These are phyloP conservation scores for Phylloporus rhodoxanthus DNA, from an alignment of 768 basidiomycete genomes.

Conservation along the genomic window DNA sequence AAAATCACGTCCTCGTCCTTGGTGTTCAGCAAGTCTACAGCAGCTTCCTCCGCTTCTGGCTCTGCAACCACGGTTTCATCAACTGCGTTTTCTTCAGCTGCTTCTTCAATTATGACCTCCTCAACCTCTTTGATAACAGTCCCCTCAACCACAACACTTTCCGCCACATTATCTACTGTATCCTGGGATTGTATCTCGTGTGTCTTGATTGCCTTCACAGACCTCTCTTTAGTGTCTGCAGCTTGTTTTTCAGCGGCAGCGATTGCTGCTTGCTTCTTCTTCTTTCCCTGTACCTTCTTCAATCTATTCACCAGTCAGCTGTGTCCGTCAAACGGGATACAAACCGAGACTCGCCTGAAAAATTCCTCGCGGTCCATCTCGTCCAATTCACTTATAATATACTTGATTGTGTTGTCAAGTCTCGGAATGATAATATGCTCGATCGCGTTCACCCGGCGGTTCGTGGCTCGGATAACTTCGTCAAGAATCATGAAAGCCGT, in stretches of 20 bases:
- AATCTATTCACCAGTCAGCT: slow-evolving; percentile 44
- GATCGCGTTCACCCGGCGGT: slow-evolving; percentile 96
- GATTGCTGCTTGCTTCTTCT: slow-evolving; percentile 72
- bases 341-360: slow-evolving; percentile 55
- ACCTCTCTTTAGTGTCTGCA: slow-evolving; percentile 5
- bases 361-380: slow-evolving; percentile 98
- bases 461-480: slow-evolving; percentile 98
- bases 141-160: slow-evolving; percentile 4
- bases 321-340: not conserved
- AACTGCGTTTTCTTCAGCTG: slow-evolving; percentile 28
- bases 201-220: slow-evolving; percentile 1
- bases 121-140: slow-evolving; percentile 11
- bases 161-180: slow-evolving; percentile 1
- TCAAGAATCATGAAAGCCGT: slow-evolving; percentile 98
- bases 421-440: slow-evolving; percentile 95
- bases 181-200: slow-evolving; percentile 5
- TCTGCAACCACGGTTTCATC: slow-evolving; percentile 5
- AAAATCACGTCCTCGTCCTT: slow-evolving; percentile 96
- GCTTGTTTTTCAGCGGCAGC: slow-evolving; percentile 25
- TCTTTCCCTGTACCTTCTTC: slow-evolving; percentile 97
- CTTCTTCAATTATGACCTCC: not conserved
- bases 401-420: slow-evolving; percentile 95
- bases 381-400: slow-evolving; percentile 94
- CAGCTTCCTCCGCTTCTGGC: slow-evolving; percentile 29
- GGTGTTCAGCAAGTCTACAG: slow-evolving; percentile 66